phyloP scores from a whole-genome alignment of 2,329 filamentous ascomycete species.

The Fusarium sterilihyphosum region DNA sequence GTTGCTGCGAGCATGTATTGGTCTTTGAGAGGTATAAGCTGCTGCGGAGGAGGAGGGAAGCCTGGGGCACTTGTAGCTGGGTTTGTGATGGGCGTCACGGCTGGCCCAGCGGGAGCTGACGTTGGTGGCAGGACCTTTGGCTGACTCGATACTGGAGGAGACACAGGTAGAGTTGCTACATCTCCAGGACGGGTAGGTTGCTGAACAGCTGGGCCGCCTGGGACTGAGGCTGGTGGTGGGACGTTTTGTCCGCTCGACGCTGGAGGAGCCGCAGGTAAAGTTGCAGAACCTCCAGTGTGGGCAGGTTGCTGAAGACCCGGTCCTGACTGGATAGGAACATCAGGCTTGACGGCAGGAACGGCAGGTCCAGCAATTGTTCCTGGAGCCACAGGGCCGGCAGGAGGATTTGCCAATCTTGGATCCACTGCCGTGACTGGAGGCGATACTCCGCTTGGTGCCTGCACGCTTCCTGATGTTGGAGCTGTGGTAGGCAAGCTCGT shows the following conservation, averaged over 20 bases:
- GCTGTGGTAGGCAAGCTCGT: rapidly evolving
- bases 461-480: rapidly evolving
- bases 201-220: rapidly evolving
- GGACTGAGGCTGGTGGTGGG: not conserved
- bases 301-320: not conserved
- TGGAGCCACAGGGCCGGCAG: not conserved
- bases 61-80: not conserved
- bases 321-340: not conserved
- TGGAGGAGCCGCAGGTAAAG: no score
- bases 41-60: not conserved
- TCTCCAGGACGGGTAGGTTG: not conserved
- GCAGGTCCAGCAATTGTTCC: not conserved
- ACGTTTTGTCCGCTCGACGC: not conserved
- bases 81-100: rapidly evolving
- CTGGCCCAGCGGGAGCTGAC: not conserved
- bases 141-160: not conserved
- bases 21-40: not conserved
- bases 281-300: not conserved
- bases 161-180: not conserved
- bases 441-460: not conserved
- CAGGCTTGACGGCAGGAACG: not conserved
- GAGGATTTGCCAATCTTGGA: not conserved
- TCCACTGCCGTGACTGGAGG: not conserved
- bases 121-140: not conserved
- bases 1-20: not conserved